These are phyloP conservation scores for Cymbopogon flexuosus DNA, from an alignment of 202 grass and related monocot genomes.

Conservation along the genomic window DNA sequence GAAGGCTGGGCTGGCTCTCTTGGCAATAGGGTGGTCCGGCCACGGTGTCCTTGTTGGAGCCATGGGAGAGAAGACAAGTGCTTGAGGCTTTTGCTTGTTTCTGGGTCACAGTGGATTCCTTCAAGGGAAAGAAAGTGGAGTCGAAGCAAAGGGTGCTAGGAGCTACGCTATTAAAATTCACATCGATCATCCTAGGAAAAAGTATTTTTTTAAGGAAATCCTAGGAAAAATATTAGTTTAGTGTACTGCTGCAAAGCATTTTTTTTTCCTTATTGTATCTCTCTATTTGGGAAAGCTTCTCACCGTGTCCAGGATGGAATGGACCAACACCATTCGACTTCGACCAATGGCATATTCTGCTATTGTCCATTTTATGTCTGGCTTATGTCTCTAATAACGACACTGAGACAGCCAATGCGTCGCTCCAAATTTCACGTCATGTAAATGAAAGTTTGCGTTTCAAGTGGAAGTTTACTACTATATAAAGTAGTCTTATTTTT, in stretches of 20 bases:
- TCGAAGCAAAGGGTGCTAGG: slow-evolving; percentile 19
- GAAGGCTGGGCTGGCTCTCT: neutral
- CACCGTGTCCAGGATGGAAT: neutral
- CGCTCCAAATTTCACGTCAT: neutral
- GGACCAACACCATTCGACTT: neutral
- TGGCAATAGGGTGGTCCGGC: slow-evolving; percentile 28
- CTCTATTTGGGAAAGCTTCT: neutral
- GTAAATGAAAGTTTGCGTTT: neutral
- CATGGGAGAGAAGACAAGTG: neutral
- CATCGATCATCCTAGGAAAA: neutral
- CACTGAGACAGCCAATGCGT: too few relatives aligned
- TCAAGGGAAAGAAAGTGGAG: neutral
- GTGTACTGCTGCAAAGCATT: neutral
- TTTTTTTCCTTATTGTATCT: neutral
- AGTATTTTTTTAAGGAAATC: too few relatives aligned
- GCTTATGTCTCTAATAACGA: neutral
- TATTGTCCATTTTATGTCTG: neutral
- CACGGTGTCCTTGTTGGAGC: slow-evolving; percentile 16
- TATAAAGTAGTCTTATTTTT: neutral
- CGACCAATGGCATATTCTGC: neutral
- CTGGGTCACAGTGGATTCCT: neutral
- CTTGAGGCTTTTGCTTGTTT: slow-evolving; percentile 14
- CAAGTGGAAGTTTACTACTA: neutral
- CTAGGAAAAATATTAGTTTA: neutral
- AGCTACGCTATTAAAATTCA: neutral